Base-by-base conservation (phyloP, 192 early-diverging fungal species). In the Backusella liffmaniae region DNA sequence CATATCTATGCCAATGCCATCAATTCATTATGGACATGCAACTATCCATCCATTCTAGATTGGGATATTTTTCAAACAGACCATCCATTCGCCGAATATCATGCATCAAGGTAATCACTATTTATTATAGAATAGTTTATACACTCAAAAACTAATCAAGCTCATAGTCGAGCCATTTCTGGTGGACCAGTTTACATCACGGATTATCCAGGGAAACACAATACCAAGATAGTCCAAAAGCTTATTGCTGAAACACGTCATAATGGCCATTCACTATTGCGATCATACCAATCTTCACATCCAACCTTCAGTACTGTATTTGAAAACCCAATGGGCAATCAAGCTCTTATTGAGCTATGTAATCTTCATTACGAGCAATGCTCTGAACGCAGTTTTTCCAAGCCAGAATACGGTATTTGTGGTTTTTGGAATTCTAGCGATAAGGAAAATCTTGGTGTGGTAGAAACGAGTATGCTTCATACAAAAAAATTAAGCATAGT, bases 21-120 rank as follows among this genome's bases (percentile, higher is more conserved):
- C 23, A 89, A 89, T 76, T 62, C 75, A 9, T 41, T 89, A 5
- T 88, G 82, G 85, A 89, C 84, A 44, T 73, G 74, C 15, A 32
- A 46, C 12, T 62, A 87, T 18, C 66, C 66, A 13, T 72, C 81
- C 73, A 72, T 70, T 23, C 69, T 71, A 0, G 88, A 90, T 68
- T 90, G 88, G 88, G 89, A 89, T 49, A 90, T 90, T 88, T 90
- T 88, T 66, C 76, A 84, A 73, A 82, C 87, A n/a, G 71, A 80
- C 5, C 79, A 77, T 41, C 42, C 41, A 6, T 87, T 84, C 35
- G 84, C 87, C 34, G 79, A 73, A 16, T 81, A 79, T 36, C 89
- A 90, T 77, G 87, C 87, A 1, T 77, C 77, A 49, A 72, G 71
- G 71, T 72, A 72, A 21, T 70, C 36, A 26, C 12, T 39, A 42